Evolutionary conservation across 1,284 basidiomycete species (phyloP).

Genomic region (Amylostereum areolatum): DNA sequence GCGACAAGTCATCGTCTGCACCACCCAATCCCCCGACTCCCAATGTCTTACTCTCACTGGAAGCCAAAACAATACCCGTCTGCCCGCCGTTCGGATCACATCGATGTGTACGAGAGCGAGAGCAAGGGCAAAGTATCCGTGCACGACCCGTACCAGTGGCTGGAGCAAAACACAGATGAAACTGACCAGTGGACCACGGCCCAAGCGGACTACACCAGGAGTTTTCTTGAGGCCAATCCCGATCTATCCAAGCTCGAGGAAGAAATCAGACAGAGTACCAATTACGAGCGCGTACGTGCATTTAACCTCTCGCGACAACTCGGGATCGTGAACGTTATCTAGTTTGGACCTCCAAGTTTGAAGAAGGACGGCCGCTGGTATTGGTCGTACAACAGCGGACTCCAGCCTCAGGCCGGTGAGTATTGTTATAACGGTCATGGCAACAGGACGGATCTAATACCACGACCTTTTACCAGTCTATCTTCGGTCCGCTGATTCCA

Average conservation of each 20-base stretch:
- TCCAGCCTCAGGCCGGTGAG: conserved; percentile 59
- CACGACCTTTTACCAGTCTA: conserved; percentile 33
- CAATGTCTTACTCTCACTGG: conserved; percentile 31
- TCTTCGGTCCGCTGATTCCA: conserved; percentile 55
- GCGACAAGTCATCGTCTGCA: no score
- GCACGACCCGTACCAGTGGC: conserved; percentile 69
- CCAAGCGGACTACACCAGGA: conserved; percentile 57
- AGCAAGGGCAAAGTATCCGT: conserved; percentile 54
- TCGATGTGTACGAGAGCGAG: conserved; percentile 66
- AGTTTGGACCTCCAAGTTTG: conserved; percentile 60
- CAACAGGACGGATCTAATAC: conserved; percentile 1
- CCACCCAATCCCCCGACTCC: no score
- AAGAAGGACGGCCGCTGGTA: conserved; percentile 71
- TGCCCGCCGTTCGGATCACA: conserved; percentile 56
- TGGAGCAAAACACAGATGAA: conserved; percentile 57
- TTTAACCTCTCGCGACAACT: neutral
- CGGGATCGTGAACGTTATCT: conserved; percentile 1
- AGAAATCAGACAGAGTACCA: conserved; percentile 54
- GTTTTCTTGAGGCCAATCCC: conserved; percentile 56
- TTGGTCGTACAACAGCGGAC: conserved; percentile 69
- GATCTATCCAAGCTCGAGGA: conserved; percentile 53
- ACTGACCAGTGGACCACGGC: conserved; percentile 58
- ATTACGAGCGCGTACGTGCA: conserved; percentile 60
- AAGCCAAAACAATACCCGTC: conserved; percentile 49
- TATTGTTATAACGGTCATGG: conserved; percentile 3